Evolutionary conservation across 768 basidiomycete genomes (phyloP).

Genomic region (Amanita pallidorosea): DNA sequence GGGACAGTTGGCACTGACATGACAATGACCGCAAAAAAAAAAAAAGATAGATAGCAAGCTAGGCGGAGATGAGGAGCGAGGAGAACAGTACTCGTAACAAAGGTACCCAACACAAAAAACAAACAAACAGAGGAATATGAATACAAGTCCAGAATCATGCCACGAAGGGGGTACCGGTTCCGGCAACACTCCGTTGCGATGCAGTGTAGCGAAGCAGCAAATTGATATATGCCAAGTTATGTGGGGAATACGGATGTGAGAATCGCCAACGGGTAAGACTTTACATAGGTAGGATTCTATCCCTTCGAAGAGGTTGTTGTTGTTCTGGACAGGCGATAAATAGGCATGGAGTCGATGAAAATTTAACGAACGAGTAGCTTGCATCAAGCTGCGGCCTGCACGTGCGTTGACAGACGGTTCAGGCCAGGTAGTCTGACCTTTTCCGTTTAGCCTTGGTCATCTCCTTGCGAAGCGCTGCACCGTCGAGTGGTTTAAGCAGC

Average conservation of each 20-base stretch:
- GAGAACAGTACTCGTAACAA: conserved; percentile 19
- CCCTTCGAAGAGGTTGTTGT: conserved; percentile 1
- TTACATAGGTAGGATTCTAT: not conserved
- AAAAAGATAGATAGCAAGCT: conserved; percentile 16
- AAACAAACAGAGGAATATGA: conserved; percentile 20
- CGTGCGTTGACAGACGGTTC: not conserved
- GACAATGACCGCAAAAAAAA: conserved; percentile 2
- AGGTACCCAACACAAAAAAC: conserved; percentile 10
- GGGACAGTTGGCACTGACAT: conserved; percentile 1
- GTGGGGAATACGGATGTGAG: not conserved
- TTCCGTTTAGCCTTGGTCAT: conserved; percentile 99
- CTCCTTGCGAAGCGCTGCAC: conserved; percentile 89
- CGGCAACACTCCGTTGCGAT: conserved; percentile 1
- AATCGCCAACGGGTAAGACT: not conserved
- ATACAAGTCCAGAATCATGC: conserved; percentile 26
- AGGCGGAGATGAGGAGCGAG: conserved; percentile 10
- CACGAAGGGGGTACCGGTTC: conserved; percentile 7
- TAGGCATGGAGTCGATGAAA: conserved; percentile 1
- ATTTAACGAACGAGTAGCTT: conserved; percentile 3
- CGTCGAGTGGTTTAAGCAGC: conserved; percentile 90
- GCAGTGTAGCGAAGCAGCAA: not conserved
- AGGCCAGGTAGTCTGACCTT: conserved; percentile 42
- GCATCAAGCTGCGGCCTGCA: conserved; percentile 4
- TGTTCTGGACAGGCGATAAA: conserved; percentile 3
- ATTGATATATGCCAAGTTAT: not conserved